Conservation (phyloP, 139 green algal species). For the Pedinophyceae sp. region DNA sequence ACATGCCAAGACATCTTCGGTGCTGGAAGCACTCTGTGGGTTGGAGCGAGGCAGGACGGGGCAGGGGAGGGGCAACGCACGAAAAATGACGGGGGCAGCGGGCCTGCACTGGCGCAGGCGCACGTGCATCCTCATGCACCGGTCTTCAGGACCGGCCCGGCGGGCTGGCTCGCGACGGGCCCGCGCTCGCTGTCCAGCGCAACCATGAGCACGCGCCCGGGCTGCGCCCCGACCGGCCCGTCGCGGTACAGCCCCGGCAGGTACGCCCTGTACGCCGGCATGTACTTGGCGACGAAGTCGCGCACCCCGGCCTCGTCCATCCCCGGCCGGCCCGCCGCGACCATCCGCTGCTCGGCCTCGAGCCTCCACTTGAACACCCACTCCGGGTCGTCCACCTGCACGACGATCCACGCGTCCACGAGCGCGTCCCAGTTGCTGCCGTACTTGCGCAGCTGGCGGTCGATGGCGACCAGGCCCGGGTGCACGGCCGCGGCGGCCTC, state of each 20-base stretch:
- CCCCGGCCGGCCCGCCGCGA: conserved; percentile 51
- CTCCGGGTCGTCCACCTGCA: conserved; percentile 59
- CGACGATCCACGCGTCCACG: conserved; percentile 87
- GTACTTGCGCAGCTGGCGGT: conserved; percentile 55
- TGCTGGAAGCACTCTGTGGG: too few relatives aligned
- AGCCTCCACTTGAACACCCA: conserved; percentile 59
- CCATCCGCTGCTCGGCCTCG: conserved; percentile 82
- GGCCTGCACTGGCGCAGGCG: too few relatives aligned
- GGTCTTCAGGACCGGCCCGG: too few relatives aligned
- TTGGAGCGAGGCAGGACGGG: too few relatives aligned
- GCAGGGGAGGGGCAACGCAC: too few relatives aligned
- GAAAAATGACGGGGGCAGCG: too few relatives aligned
- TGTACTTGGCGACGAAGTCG: conserved; percentile 88
- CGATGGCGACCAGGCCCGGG: conserved; percentile 44
- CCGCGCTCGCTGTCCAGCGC: too few relatives aligned
- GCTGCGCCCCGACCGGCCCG: too few relatives aligned
- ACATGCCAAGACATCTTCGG: too few relatives aligned
- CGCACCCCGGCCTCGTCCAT: conserved; percentile 75
- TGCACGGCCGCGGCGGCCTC: conserved; percentile 26
- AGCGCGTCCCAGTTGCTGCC: conserved; percentile 45
- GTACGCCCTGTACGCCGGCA: conserved; percentile 93
- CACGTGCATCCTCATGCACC: too few relatives aligned
- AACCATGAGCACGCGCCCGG: too few relatives aligned
- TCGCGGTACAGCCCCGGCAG: conserved; percentile 53
- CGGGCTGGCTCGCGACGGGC: too few relatives aligned